Evolutionary conservation across 805 yeast species (phyloP).

Genomic region (Starmera amethionina): DNA sequence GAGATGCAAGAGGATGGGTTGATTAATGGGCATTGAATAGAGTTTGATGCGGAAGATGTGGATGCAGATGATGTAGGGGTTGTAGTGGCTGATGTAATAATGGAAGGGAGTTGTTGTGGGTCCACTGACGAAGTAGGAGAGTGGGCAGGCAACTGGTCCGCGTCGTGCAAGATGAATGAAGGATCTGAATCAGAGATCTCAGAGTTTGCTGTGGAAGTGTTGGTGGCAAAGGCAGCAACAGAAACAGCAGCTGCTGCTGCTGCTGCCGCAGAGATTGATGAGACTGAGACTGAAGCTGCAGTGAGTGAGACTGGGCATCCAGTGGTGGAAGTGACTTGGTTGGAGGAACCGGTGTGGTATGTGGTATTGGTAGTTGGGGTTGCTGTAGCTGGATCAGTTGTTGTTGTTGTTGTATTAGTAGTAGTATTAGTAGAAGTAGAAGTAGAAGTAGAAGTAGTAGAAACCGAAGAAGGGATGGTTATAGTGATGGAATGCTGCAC

Average conservation of each 20-base stretch:
- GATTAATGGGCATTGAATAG: neutral
- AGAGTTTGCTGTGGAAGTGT: neutral
- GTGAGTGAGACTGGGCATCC: constrained; percentile 1
- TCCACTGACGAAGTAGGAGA: no score
- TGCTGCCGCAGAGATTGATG: constrained; percentile 9
- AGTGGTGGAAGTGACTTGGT: constrained; percentile 11
- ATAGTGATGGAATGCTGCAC: no score
- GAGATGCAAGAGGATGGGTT: constrained; percentile 1
- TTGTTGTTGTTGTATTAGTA: no score
- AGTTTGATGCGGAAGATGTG: neutral
- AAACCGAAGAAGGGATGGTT: no score
- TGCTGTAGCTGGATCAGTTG: constrained; percentile 11
- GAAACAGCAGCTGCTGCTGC: constrained; percentile 6
- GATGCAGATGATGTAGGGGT: constrained; percentile 6
- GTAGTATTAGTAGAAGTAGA: no score
- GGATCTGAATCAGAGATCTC: neutral
- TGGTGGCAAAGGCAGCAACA: constrained; percentile 2
- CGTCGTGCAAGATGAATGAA: no score
- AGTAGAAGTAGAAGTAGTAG: no score
- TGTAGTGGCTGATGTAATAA: constrained; percentile 9
- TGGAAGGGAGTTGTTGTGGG: constrained; percentile 4
- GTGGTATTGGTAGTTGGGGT: constrained; percentile 12
- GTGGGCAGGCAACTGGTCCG: no score
- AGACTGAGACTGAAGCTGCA: constrained; percentile 13
- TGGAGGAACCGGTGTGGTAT: constrained; percentile 1